These are phyloP conservation scores for Persicaria tinctoria DNA, from an alignment of 148 eudicot genomes.

Conservation along the genomic window DNA sequence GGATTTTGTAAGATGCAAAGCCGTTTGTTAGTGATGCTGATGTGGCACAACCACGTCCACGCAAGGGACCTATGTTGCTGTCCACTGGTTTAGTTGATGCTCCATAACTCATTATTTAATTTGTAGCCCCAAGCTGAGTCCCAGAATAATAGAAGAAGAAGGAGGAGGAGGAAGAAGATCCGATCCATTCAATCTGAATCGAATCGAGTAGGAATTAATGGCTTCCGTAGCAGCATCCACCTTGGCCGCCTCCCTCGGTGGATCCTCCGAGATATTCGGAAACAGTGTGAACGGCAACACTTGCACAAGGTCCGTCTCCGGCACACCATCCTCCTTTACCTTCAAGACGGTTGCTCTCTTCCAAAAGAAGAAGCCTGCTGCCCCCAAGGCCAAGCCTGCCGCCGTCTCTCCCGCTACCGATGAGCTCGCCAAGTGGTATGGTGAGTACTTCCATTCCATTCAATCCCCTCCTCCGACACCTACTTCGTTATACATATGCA, in stretches of 20 bases:
- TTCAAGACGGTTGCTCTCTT: constrained; percentile 15
- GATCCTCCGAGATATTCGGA: constrained; percentile 12
- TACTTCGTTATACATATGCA: neutral
- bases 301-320: constrained; percentile 21
- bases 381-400: constrained; percentile 10
- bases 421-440: constrained; percentile 23
- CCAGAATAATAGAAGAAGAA: no score
- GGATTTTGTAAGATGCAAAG: no score
- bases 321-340: neutral
- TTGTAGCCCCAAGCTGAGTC: no score
- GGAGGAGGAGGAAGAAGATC: no score
- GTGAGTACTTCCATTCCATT: constrained; percentile 5
- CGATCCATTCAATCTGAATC: no score
- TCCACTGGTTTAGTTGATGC: no score
- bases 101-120: no score
- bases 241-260: constrained; percentile 9
- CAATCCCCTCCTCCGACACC: neutral
- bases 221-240: constrained; percentile 17
- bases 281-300: neutral
- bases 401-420: constrained; percentile 10
- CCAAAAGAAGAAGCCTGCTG: constrained; percentile 1
- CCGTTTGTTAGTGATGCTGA: no score
- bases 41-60: no score
- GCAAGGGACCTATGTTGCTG: no score
- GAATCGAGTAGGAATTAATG: neutral